Evolutionary conservation across 192 early-diverging fungal species (phyloP), one percentile per base, ranked within the genome.

Genomic region (Gonapodya sp.): DNA sequence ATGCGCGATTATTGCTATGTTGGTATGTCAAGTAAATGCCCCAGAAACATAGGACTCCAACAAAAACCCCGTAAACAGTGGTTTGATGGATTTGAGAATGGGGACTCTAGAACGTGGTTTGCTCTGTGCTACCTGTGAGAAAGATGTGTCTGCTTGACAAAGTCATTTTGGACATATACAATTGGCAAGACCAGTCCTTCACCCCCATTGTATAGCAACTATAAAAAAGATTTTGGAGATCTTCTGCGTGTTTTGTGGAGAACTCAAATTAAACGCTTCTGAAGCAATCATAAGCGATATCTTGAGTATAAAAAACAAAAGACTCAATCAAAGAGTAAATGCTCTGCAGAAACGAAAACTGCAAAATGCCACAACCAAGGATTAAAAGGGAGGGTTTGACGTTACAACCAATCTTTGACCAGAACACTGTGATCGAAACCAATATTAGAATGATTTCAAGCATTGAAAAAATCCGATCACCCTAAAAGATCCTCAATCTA

Each of bases 151-250:
- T 24, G 94, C 96, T 82, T 99, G 97, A 84, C 95, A 95, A 73
- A 96, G 97, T 75, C 97, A 99, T 85, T 99, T 99, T 91, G 97
- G 94, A 16, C 94, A 97, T 83, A 96, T 99, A 85, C 94, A 97
- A 80, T 91, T 99, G 1, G 95, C 95, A 36, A 94, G 93, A 85
- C 97, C 97, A 33, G 96, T 98, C 2, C 97, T 93, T 89, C 96
- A 98, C 1, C 73, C 84, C 94, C 94, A 96, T 81, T 97, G 96
- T 87, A 88, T 99, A 35, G 88, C 87, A 75, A 96, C 94, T 87
- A 92, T 97, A 81, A 99, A 99, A 86, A 98, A 98, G 88, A 92
- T 97, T 74, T 91, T 99, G 24, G 96, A 98, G 88, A 96, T 95
- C 85, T 93, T 99, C 75, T 99, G 97, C 87, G 93, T 92, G 84